Evolutionary conservation across 768 basidiomycete species (phyloP), one percentile per base, ranked within the genome.

Genomic region (Phaeotremella fagi): DNA sequence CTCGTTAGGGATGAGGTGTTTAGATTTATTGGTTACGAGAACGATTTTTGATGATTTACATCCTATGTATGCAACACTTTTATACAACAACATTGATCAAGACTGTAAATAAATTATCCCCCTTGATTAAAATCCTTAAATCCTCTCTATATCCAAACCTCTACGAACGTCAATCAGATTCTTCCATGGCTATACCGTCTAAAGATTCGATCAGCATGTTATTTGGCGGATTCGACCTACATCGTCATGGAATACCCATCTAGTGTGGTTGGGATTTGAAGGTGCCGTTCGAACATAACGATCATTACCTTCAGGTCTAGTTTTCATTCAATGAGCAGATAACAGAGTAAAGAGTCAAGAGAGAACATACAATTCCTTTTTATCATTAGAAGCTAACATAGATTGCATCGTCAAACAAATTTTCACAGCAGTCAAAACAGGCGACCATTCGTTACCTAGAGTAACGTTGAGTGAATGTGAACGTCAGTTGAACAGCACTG

Each of bases 351-450:
- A 29, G 25, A 24, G 3, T 29, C 16, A 50, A 37, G 27, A 35
- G 14, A 31, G 0, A 23, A 31, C 73, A 50, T 36, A 73, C 70
- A 66, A 49, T 48, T 69, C 69, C 45, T 69, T 72, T 60, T 70
- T 73, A 58, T 64, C 74, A 54, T 71, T 73, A 2, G 67, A 70
- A 2, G 75, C 75, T 15, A 76, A 55, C 75, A 76, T 76, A n/a
- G 68, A 71, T 49, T 76, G 75, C 55, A 76, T 63, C 2, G 71
- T 75, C 27, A 76, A 64, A 53, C 75, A 76, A 14, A 76, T 56
- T 16, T 70, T 55, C 2, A 71, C 63, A 3, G 69, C 70, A 24
- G 66, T 75, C 15, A 76, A 60, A 0, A 76, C 66, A 14, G 73
- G 75, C 20, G 68, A 70, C 75, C 75, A 76, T 37, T 70, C 72